Percentiles rank a stretch among this genome's conserved stretches.
Evolutionary conservation across 2,329 filamentous ascomycete species (phyloP).

Genomic region (Cordyceps cateniannulata): DNA sequence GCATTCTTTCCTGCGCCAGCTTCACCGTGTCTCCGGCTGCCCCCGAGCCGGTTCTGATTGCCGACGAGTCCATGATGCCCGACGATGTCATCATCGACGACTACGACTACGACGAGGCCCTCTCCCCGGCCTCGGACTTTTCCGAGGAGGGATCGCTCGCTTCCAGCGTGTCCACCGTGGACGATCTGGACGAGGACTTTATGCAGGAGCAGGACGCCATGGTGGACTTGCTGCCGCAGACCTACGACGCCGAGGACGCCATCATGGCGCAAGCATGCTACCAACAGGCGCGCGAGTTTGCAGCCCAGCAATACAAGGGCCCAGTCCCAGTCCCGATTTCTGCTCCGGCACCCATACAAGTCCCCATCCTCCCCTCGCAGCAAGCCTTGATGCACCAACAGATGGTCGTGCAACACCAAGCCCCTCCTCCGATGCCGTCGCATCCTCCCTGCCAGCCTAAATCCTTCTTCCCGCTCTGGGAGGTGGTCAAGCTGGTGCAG

Average conservation of each 20-base stretch:
- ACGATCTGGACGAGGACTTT: slow-evolving; percentile 44
- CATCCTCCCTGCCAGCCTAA: slow-evolving; percentile 37
- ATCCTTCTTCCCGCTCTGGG: slow-evolving; percentile 45
- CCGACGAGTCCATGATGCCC: slow-evolving; percentile 39
- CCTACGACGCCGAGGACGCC: slow-evolving; percentile 38
- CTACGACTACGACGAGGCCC: slow-evolving; percentile 36
- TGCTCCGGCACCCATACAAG: slow-evolving; percentile 13
- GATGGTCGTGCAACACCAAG: slow-evolving; percentile 26
- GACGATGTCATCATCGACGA: slow-evolving; percentile 40
- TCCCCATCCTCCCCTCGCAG: slow-evolving; percentile 17
- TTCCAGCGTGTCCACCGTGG: slow-evolving; percentile 47
- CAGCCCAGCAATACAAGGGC: slow-evolving; percentile 39
- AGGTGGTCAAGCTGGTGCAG: slow-evolving; percentile 47
- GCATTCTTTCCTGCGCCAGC: slow-evolving; percentile 68
- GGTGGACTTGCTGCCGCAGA: slow-evolving; percentile 35
- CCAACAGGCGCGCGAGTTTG: slow-evolving; percentile 37
- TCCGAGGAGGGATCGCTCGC: slow-evolving; percentile 51
- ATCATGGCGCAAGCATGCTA: slow-evolving; percentile 31
- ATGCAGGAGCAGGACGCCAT: slow-evolving; percentile 36
- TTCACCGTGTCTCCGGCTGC: slow-evolving; percentile 55
- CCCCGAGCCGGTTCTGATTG: slow-evolving; percentile 33
- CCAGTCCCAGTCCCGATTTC: slow-evolving; percentile 25
- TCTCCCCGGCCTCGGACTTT: slow-evolving; percentile 43
- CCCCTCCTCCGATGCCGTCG: slow-evolving; percentile 32
- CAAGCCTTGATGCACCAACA: slow-evolving; percentile 22